A percentile compares a stretch with the other conserved stretches of the same genome.
Conservation (phyloP, 2,329 filamentous ascomycete species). For the Falciphora oryzae region DNA sequence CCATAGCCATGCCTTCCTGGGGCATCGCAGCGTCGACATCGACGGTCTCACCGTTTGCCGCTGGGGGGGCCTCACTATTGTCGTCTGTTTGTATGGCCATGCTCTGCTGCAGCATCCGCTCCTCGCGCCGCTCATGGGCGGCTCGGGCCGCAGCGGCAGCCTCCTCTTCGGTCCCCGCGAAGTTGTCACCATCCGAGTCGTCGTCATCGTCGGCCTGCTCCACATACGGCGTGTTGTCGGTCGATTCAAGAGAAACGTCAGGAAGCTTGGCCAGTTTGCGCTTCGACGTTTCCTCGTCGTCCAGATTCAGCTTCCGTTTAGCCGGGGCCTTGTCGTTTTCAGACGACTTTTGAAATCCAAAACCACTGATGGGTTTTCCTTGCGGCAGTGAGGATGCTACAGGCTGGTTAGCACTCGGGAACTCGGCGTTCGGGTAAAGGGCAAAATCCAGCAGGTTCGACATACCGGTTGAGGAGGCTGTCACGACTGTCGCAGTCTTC, state of each 20-base stretch:
- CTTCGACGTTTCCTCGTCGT: conserved; percentile 79
- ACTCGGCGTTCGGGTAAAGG: neutral
- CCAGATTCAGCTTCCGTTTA: conserved; percentile 75
- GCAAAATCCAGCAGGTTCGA: no score
- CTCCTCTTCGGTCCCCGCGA: conserved; percentile 81
- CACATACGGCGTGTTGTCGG: conserved; percentile 54
- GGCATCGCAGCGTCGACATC: conserved; percentile 36
- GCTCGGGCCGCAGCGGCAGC: conserved; percentile 78
- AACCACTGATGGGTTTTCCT: conserved; percentile 68
- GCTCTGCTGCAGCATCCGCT: conserved; percentile 49
- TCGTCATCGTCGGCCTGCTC: conserved; percentile 59
- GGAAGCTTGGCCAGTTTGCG: conserved; percentile 91
- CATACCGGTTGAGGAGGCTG: neutral
- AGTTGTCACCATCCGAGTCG: conserved; percentile 68
- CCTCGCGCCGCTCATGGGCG: conserved; percentile 78
- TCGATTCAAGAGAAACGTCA: conserved; percentile 61
- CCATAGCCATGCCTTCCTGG: conserved; percentile 57
- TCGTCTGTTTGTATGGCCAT: conserved; percentile 39
- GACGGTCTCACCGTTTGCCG: conserved; percentile 19
- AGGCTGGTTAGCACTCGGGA: conserved; percentile 4
- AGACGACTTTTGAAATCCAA: conserved; percentile 68
- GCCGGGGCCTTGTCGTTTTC: conserved; percentile 61
- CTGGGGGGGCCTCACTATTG: conserved; percentile 19
- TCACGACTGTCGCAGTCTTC: conserved; percentile 21
- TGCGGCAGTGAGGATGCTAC: conserved; percentile 10